Evolutionary conservation across 345 rosid genomes (phyloP).

Genomic region (Gossypium thurberi): DNA sequence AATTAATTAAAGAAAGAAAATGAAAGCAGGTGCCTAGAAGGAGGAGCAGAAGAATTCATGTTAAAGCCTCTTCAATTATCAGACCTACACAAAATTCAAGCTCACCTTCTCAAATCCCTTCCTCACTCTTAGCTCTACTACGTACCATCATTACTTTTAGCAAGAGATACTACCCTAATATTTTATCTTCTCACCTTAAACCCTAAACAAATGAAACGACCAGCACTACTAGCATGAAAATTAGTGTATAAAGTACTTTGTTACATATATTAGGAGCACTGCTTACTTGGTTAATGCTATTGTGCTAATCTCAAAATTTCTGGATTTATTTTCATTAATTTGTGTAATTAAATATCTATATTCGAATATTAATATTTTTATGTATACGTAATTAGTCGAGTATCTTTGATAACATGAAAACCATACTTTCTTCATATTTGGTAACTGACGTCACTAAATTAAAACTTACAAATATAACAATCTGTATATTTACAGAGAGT

Average conservation of each 20-base stretch:
- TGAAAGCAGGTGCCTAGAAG: slow-evolving; percentile 44
- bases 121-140: slow-evolving; percentile 11
- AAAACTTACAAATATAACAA: too few relatives aligned
- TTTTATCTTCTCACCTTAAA: slow-evolving; percentile 27
- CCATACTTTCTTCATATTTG: too few relatives aligned
- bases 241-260: neutral
- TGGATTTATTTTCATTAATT: too few relatives aligned
- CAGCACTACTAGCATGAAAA: slow-evolving; percentile 20
- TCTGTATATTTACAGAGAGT: too few relatives aligned
- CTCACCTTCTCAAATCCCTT: slow-evolving; percentile 33
- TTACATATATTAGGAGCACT: neutral
- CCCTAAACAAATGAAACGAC: slow-evolving; percentile 28
- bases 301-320: too few relatives aligned
- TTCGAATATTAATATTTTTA: too few relatives aligned
- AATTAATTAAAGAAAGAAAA: neutral
- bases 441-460: too few relatives aligned
- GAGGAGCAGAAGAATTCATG: slow-evolving; percentile 55
- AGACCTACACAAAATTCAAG: slow-evolving; percentile 44
- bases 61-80: slow-evolving; percentile 47
- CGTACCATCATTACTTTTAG: slow-evolving; percentile 1
- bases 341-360: too few relatives aligned
- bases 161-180: slow-evolving; percentile 31
- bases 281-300: neutral
- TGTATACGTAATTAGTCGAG: too few relatives aligned
- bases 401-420: too few relatives aligned